Percentiles rank a stretch among this genome's conserved stretches.
Evolutionary conservation across 805 yeast species (phyloP).

Genomic region (Saccharomycopsis fodiens): DNA sequence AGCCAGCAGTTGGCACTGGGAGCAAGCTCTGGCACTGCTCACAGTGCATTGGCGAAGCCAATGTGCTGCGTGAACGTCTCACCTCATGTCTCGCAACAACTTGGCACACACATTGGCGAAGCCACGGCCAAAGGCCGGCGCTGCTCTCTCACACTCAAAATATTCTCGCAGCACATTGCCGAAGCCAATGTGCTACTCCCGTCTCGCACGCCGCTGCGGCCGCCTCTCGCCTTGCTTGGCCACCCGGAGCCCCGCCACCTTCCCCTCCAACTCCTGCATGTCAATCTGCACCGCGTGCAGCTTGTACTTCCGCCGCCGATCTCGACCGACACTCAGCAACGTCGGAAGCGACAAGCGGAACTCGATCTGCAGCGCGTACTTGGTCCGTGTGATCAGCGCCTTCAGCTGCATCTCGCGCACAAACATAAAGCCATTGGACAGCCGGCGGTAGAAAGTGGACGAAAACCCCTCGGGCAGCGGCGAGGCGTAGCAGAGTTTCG

Average conservation of each 20-base stretch:
- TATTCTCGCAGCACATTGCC: too few relatives aligned
- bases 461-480: conserved; percentile 43
- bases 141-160: too few relatives aligned
- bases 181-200: too few relatives aligned
- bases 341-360: conserved; percentile 36
- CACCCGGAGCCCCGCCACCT: conserved; percentile 25
- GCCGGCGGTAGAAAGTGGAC: conserved; percentile 41
- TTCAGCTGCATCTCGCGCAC: conserved; percentile 42
- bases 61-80: too few relatives aligned
- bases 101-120: too few relatives aligned
- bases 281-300: conserved; percentile 37
- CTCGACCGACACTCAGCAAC: conserved; percentile 17
- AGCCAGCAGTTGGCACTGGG: too few relatives aligned
- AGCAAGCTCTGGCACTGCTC: too few relatives aligned
- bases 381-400: conserved; percentile 33
- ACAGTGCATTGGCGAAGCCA: too few relatives aligned
- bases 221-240: too few relatives aligned
- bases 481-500: neutral
- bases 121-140: too few relatives aligned
- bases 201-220: too few relatives aligned
- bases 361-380: conserved; percentile 30
- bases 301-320: conserved; percentile 26
- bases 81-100: too few relatives aligned
- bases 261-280: conserved; percentile 35
- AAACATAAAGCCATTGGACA: conserved; percentile 43